Conservation (phyloP, 495 filamentous ascomycete species). For the Aspergillus bertholletiae region DNA sequence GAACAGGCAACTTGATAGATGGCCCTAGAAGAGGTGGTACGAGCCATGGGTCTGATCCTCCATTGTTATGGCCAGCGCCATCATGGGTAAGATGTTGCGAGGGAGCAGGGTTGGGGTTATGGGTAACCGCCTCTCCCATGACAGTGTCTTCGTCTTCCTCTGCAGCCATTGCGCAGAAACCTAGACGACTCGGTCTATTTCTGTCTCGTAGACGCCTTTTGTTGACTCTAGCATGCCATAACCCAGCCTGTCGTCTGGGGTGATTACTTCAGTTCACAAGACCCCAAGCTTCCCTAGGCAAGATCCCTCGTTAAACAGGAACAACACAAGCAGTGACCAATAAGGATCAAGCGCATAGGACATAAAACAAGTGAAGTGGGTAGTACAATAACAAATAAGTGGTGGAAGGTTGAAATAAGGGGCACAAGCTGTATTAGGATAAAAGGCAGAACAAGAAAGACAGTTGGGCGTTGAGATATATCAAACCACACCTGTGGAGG, state of each 20-base stretch:
- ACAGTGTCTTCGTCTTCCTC: slow-evolving; percentile 39
- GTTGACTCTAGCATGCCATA: slow-evolving; percentile 21
- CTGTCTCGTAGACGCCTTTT: background rate
- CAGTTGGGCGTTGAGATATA: background rate
- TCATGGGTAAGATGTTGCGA: slow-evolving; percentile 11
- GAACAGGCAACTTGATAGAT: slow-evolving; percentile 11
- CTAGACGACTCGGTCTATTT: background rate
- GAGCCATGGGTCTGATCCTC: slow-evolving; percentile 21
- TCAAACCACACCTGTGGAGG: background rate
- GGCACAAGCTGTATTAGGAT: background rate
- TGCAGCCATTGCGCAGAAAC: slow-evolving; percentile 18
- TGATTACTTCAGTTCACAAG: background rate
- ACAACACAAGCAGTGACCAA: background rate
- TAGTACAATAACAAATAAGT: background rate
- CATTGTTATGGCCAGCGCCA: slow-evolving; percentile 15
- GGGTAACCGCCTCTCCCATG: slow-evolving; percentile 33
- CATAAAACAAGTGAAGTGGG: background rate
- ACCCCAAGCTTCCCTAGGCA: background rate
- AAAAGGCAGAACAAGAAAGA: background rate
- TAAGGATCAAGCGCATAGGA: background rate
- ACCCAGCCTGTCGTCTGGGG: slow-evolving; percentile 5
- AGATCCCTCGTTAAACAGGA: background rate
- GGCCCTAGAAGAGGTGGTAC: slow-evolving; percentile 27
- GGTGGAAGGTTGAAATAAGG: background rate
- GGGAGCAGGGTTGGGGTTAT: slow-evolving; percentile 14